Evolutionary conservation across 2,329 filamentous ascomycete species (phyloP).

Genomic region (Cercospora berteroae): DNA sequence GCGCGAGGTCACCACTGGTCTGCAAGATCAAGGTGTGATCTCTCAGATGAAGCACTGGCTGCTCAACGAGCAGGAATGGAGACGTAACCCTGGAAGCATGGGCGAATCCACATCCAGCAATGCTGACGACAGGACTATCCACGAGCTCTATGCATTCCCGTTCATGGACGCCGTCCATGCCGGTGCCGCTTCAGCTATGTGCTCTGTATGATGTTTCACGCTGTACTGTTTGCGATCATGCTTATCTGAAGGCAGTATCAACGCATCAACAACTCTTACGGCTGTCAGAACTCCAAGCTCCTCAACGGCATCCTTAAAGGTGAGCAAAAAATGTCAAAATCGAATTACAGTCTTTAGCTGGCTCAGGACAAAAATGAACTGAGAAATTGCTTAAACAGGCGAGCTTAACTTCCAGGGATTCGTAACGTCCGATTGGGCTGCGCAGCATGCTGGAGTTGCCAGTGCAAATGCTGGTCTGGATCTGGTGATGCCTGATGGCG

Average conservation of each 20-base stretch:
- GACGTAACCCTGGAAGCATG: constrained; percentile 39
- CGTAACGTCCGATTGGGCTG: constrained; percentile 65
- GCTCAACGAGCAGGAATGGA: constrained; percentile 59
- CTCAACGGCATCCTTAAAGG: constrained; percentile 57
- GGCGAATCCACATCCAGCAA: constrained; percentile 51
- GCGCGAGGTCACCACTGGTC: constrained; percentile 53
- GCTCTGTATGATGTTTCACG: constrained; percentile 41
- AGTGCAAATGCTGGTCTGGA: constrained; percentile 62
- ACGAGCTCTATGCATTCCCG: constrained; percentile 41
- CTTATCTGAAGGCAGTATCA: constrained; percentile 46
- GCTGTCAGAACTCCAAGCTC: constrained; percentile 61
- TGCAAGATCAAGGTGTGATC: constrained; percentile 42
- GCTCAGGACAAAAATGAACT: no score
- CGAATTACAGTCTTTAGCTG: no score
- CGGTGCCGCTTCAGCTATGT: constrained; percentile 53
- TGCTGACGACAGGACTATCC: constrained; percentile 60
- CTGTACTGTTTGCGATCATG: not conserved
- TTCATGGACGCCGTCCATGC: constrained; percentile 54
- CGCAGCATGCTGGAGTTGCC: constrained; percentile 58
- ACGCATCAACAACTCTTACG: constrained; percentile 61
- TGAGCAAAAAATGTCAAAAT: not conserved
- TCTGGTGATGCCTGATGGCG: constrained; percentile 60
- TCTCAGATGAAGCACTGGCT: constrained; percentile 52
- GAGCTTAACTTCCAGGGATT: constrained; percentile 70
- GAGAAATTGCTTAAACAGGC: constrained; percentile 53